Evolutionary conservation across 2,329 filamentous ascomycete genomes (phyloP), one percentile per base, ranked within the genome.

Genomic region (Sphaceloma murrayae): DNA sequence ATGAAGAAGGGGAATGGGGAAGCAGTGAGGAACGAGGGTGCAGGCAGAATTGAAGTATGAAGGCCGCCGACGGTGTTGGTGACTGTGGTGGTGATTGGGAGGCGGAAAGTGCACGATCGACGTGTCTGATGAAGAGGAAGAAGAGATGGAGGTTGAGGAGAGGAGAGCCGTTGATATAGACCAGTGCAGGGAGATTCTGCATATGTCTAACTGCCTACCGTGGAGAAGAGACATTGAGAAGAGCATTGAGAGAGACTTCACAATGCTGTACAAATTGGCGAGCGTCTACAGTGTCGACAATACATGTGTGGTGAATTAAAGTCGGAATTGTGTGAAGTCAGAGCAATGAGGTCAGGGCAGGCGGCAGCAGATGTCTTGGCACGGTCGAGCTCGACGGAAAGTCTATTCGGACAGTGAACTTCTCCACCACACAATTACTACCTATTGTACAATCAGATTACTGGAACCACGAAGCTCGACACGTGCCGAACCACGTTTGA

Each of bases 1-100:
- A 74, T 58, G 44, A 70, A 32, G 34, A 26, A 40, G 7, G 14
- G 11, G 22, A 29, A 40, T 40, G 24, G 18, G 7, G 17, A 19
- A 14, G n/a, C 27, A 16, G n/a, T 29, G 13, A 40, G 24, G 11
- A 29, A 40, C 7, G 21, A 16, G 36, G 14, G n/a, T n/a, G n/a
- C n/a, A n/a, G n/a, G n/a, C n/a, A n/a, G n/a, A n/a, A n/a, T n/a
- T n/a, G n/a, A n/a, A n/a, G n/a, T n/a, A n/a, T n/a, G n/a, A n/a
- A n/a, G n/a, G n/a, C n/a, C n/a, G n/a, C n/a, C n/a, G n/a, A n/a
- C n/a, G n/a, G n/a, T n/a, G n/a, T n/a, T n/a, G n/a, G n/a, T n/a
- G n/a, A n/a, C n/a, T n/a, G n/a, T n/a, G n/a, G n/a, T n/a, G n/a
- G n/a, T n/a, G n/a, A n/a, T n/a, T n/a, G n/a, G n/a, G n/a, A n/a